Conservation (phyloP, 495 filamentous ascomycete species). For the Parachaetomium inaequale region DNA sequence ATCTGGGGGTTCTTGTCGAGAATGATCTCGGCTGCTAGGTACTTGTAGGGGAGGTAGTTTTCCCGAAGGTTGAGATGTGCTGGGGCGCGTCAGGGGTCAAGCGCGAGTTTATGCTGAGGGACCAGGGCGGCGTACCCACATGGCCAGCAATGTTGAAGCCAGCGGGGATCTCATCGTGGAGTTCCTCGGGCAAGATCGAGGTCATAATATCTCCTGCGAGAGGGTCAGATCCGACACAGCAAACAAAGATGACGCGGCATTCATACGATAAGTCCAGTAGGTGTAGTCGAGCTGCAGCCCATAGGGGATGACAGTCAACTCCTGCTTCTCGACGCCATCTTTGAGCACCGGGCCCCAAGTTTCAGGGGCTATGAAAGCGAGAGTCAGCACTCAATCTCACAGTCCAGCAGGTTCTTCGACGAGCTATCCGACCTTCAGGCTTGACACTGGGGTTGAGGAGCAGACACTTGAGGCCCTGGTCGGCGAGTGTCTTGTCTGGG, state of each 20-base stretch:
- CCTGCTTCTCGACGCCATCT: conserved; percentile 62
- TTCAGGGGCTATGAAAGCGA: conserved; percentile 54
- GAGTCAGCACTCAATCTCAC: conserved; percentile 6
- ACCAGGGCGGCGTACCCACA: conserved; percentile 57
- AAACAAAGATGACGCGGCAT: background rate
- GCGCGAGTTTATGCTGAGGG: background rate
- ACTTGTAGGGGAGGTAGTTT: conserved; percentile 73
- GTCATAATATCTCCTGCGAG: conserved; percentile 71
- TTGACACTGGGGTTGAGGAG: conserved; percentile 69
- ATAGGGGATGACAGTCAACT: conserved; percentile 68
- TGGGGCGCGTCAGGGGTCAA: conserved; percentile 24
- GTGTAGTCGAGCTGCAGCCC: conserved; percentile 73
- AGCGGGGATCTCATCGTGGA: conserved; percentile 70
- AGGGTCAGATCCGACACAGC: conserved; percentile 5
- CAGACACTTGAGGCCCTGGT: conserved; percentile 62
- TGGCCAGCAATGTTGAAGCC: conserved; percentile 88
- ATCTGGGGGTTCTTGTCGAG: conserved; percentile 78
- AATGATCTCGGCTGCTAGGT: conserved; percentile 76
- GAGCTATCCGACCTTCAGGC: conserved; percentile 53
- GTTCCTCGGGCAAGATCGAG: conserved; percentile 64
- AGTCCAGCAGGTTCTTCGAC: too few species aligned
- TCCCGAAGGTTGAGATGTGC: conserved; percentile 89
- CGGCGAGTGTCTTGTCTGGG: conserved; percentile 52
- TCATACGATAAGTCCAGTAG: conserved; percentile 78
- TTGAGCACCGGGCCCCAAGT: conserved; percentile 71